phyloP scores from a whole-genome alignment of 805 yeast genomes.

The Grigorovia humatica region DNA sequence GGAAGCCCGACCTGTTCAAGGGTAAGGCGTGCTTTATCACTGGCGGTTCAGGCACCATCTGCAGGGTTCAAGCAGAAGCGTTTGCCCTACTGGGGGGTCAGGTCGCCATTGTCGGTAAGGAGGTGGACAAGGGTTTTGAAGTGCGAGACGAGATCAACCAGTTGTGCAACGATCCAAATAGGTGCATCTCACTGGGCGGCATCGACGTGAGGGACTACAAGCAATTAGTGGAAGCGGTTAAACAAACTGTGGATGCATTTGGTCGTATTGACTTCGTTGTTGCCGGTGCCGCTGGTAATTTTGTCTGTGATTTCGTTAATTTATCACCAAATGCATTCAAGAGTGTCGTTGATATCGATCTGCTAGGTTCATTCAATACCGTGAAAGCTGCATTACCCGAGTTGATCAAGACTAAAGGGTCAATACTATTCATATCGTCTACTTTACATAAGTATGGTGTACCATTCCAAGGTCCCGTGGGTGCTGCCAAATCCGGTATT shows the following conservation, averaged over 20 bases:
- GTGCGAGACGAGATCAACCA: constrained; percentile 59
- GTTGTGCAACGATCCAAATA: constrained; percentile 44
- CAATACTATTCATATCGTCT: constrained; percentile 71
- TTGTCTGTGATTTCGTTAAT: constrained; percentile 67
- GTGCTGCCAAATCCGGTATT: constrained; percentile 93
- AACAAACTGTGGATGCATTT: constrained; percentile 49
- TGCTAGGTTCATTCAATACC: constrained; percentile 82
- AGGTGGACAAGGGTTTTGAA: constrained; percentile 47
- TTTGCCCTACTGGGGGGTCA: constrained; percentile 74
- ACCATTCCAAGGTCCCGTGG: constrained; percentile 82
- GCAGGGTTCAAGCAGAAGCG: constrained; percentile 83
- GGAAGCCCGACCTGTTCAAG: constrained; percentile 57
- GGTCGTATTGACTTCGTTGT: constrained; percentile 81
- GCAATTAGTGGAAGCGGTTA: constrained; percentile 53
- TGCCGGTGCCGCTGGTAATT: constrained; percentile 96
- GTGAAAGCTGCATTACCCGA: constrained; percentile 70
- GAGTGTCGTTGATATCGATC: constrained; percentile 76
- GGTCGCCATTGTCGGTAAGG: constrained; percentile 80
- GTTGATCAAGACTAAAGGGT: constrained; percentile 57
- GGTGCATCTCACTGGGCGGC: constrained; percentile 47
- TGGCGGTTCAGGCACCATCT: constrained; percentile 96
- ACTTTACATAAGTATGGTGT: constrained; percentile 84
- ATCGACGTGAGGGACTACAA: constrained; percentile 71
- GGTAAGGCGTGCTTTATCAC: constrained; percentile 87
- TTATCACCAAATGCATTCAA: constrained; percentile 81